phyloP scores from a whole-genome alignment of 225 moss, liverwort and hornwort species.

The Sphagnum contortum region DNA sequence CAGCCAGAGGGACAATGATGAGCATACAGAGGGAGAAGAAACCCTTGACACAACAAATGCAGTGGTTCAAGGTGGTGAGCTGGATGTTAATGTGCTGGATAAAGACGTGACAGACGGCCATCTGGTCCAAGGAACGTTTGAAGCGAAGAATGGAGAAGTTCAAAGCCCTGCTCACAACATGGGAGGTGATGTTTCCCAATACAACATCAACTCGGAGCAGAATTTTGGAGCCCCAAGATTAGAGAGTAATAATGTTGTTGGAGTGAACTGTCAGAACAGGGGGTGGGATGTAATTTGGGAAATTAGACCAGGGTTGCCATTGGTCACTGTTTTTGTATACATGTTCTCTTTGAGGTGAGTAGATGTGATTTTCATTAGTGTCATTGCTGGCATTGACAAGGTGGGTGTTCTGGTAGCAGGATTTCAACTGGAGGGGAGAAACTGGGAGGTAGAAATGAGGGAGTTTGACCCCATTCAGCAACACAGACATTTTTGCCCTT shows the following conservation, averaged over 20 bases:
- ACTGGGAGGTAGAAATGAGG: slow-evolving; percentile 48
- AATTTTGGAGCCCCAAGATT: no score
- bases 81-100: slow-evolving; percentile 18
- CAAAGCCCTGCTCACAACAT: slow-evolving; percentile 47
- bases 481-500: slow-evolving; percentile 99
- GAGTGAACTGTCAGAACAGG: not conserved
- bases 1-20: slow-evolving; percentile 32
- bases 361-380: no score
- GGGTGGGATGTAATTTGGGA: no score
- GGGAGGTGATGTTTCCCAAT: slow-evolving; percentile 26
- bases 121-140: slow-evolving; percentile 19
- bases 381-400: no score
- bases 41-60: slow-evolving; percentile 62
- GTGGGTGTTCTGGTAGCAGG: no score
- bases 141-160: slow-evolving; percentile 50
- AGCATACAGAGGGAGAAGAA: slow-evolving; percentile 42
- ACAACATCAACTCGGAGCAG: not conserved
- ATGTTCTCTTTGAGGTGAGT: no score
- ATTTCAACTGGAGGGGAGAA: slow-evolving; percentile 5
- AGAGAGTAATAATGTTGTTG: no score
- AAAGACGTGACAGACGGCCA: slow-evolving; percentile 44
- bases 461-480: slow-evolving; percentile 93
- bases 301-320: no score
- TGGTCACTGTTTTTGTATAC: no score
- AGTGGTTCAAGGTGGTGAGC: slow-evolving; percentile 34